Conservation (phyloP, 1,139 yeast species). For the Scheffersomyces segobiensis region DNA sequence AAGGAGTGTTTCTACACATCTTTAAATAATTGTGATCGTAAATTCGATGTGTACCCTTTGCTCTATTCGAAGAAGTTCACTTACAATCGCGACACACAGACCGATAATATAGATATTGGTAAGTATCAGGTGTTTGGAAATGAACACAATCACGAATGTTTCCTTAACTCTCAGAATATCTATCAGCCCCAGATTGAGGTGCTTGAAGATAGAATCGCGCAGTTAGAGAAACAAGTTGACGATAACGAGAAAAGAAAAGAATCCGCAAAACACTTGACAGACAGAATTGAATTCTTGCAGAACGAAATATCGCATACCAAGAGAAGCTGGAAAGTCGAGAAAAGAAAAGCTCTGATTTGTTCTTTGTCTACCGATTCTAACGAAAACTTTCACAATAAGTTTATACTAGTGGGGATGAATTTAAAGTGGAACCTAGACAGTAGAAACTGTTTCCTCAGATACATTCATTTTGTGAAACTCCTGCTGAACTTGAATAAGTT, state of each 20-base stretch:
- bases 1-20: slow-evolving; percentile 40
- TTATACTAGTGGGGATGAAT: slow-evolving; percentile 41
- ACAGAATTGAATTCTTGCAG: slow-evolving; percentile 24
- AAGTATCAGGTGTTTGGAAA: slow-evolving; percentile 20
- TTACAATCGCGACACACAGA: slow-evolving; percentile 32
- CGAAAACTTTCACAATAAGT: slow-evolving; percentile 41
- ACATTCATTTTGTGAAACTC: slow-evolving; percentile 41
- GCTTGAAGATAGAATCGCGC: slow-evolving; percentile 26
- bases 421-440: slow-evolving; percentile 45
- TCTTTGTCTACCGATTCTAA: slow-evolving; percentile 1
- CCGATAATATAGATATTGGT: slow-evolving; percentile 11
- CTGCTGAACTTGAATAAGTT: slow-evolving; percentile 29
- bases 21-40: slow-evolving; percentile 20
- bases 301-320: slow-evolving; percentile 20
- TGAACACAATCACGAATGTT: slow-evolving; percentile 34
- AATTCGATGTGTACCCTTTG: slow-evolving; percentile 33
- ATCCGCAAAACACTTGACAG: slow-evolving; percentile 12
- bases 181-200: slow-evolving; percentile 31
- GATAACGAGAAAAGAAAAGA: slow-evolving; percentile 11
- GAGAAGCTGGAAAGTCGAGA: slow-evolving; percentile 6
- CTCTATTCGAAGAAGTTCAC: slow-evolving; percentile 39
- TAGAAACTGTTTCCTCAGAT: slow-evolving; percentile 37
- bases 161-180: slow-evolving; percentile 26
- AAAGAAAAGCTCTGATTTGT: slow-evolving; percentile 2
- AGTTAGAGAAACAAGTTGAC: slow-evolving; percentile 24